These are phyloP conservation scores for Xerophyta viscosa DNA, from an alignment of 106 monocot genomes.

Conservation along the genomic window DNA sequence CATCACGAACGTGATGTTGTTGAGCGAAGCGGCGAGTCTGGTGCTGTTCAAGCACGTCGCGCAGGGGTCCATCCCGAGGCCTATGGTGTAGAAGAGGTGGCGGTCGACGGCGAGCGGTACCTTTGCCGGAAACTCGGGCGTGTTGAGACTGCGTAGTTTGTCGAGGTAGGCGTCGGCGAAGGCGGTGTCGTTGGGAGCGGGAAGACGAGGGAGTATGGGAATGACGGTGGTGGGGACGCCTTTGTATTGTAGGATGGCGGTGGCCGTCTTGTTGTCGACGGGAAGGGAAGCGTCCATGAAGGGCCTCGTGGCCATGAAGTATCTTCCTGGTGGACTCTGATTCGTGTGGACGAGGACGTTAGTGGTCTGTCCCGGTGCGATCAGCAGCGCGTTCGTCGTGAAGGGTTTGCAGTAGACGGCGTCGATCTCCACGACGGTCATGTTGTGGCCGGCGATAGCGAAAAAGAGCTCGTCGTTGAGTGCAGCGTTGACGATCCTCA, in stretches of 20 bases:
- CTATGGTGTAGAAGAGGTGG: conserved; percentile 32
- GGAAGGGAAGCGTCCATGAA: conserved; percentile 27
- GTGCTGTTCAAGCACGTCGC: conserved; percentile 26
- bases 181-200: conserved; percentile 10
- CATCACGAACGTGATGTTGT: conserved; percentile 42
- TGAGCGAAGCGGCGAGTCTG: conserved; percentile 28
- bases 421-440: conserved; percentile 46
- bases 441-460: conserved; percentile 29
- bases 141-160: conserved; percentile 26
- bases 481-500: conserved; percentile 35
- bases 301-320: conserved; percentile 24
- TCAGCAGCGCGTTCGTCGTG: conserved; percentile 14
- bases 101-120: conserved; percentile 35
- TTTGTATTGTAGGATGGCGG: conserved; percentile 35
- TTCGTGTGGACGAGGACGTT: conserved; percentile 22
- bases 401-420: conserved; percentile 38
- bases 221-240: conserved; percentile 22
- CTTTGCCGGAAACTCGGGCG: conserved; percentile 15
- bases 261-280: conserved; percentile 41
- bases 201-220: conserved; percentile 21
- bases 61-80: conserved; percentile 26
- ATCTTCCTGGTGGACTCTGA: conserved; percentile 19
- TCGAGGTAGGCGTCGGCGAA: conserved; percentile 15
- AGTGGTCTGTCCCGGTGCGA: conserved; percentile 35
- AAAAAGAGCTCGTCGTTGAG: conserved; percentile 48